These are phyloP conservation scores for Protomyces pachydermus DNA, from an alignment of 1,139 yeast genomes.

Conservation along the genomic window DNA sequence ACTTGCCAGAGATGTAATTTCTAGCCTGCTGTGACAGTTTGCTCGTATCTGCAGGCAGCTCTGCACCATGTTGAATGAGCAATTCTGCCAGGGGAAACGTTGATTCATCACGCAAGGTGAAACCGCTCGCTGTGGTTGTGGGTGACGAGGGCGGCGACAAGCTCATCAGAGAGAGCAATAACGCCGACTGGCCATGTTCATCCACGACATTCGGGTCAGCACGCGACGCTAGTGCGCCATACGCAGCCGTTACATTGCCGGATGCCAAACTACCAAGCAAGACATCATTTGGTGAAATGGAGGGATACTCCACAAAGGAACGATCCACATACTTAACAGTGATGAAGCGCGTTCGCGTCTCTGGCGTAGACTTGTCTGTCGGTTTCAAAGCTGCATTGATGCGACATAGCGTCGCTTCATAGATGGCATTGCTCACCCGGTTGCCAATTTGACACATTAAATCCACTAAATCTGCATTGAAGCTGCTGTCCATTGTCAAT, in stretches of 20 bases:
- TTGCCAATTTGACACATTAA: conserved; percentile 61
- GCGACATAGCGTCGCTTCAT: conserved; percentile 44
- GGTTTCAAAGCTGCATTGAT: conserved; percentile 40
- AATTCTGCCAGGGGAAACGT: conserved; percentile 70
- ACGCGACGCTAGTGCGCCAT: conserved; percentile 43
- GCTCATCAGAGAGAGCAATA: conserved; percentile 23
- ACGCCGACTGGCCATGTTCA: conserved; percentile 15
- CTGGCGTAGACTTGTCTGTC: conserved; percentile 32
- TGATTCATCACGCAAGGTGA: conserved; percentile 31
- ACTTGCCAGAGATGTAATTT: conserved; percentile 1
- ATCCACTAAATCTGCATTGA: conserved; percentile 61
- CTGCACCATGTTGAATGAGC: conserved; percentile 60
- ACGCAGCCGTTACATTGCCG: conserved; percentile 38
- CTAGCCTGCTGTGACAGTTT: conserved; percentile 11
- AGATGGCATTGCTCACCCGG: conserved; percentile 54
- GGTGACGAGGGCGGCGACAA: conserved; percentile 20
- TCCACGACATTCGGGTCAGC: conserved; percentile 41
- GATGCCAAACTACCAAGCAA: conserved; percentile 40
- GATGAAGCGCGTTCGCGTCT: conserved; percentile 36
- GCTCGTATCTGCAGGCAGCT: conserved; percentile 29
- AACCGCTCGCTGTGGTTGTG: conserved; percentile 21
- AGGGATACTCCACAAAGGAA: conserved; percentile 39
- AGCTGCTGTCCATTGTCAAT: conserved; percentile 65
- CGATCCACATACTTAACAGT: conserved; percentile 45
- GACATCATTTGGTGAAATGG: conserved; percentile 39